phyloP scores from a whole-genome alignment of 345 rosid genomes.

The Citrus hindsii region DNA sequence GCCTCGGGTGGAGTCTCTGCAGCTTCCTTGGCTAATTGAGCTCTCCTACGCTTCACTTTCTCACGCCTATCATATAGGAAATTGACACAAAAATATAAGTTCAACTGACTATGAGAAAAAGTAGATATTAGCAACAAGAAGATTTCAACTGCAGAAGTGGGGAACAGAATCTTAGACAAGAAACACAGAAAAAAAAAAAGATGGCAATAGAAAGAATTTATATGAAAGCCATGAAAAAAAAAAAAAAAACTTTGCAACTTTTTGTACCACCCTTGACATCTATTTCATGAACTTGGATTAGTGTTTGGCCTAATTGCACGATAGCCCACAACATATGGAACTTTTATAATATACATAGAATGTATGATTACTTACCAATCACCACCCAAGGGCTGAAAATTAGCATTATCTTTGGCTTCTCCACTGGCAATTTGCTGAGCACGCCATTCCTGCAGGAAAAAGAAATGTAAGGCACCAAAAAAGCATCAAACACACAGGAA shows the following conservation, averaged over 20 bases:
- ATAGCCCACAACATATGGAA: neutral
- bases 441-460: constrained; percentile 67
- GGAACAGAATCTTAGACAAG: neutral
- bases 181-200: neutral
- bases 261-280: neutral
- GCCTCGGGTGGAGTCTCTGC: constrained; percentile 24
- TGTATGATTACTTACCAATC: constrained; percentile 60
- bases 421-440: constrained; percentile 86
- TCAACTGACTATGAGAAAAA: neutral
- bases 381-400: constrained; percentile 95
- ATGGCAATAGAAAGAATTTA: neutral
- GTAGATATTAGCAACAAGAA: neutral
- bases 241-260: neutral
- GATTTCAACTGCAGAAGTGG: neutral
- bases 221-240: neutral
- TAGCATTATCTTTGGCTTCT: constrained; percentile 91
- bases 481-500: neutral
- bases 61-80: constrained; percentile 64
- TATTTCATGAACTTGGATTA: neutral
- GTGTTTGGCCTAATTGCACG: neutral
- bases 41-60: constrained; percentile 77
- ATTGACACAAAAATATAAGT: neutral
- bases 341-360: neutral
- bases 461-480: constrained; percentile 6
- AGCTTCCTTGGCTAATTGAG: constrained; percentile 49